phyloP scores from a whole-genome alignment of 2,329 filamentous ascomycete species.

The Cladophialophora bantiana region DNA sequence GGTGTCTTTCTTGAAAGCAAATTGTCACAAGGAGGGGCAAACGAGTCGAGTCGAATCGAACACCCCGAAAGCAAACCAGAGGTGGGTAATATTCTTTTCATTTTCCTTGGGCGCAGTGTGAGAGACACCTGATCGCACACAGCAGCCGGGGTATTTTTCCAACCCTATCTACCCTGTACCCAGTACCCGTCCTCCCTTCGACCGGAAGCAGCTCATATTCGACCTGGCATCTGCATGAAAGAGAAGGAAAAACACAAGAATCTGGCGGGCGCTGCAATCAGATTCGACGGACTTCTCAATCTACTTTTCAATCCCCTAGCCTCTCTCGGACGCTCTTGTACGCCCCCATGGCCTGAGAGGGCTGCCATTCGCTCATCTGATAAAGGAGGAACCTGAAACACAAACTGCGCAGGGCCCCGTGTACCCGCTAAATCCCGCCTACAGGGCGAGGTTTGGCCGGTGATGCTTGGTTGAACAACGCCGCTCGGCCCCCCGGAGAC shows the following conservation, averaged over 20 bases:
- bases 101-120: background rate
- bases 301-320: background rate
- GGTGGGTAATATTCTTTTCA: background rate
- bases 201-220: background rate
- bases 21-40: background rate
- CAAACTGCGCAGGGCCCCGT: constrained; percentile 14
- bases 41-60: constrained; percentile 4
- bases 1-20: background rate
- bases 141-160: background rate
- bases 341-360: constrained; percentile 4
- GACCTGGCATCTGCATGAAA: background rate
- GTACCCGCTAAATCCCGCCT: constrained; percentile 7
- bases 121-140: background rate
- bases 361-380: constrained; percentile 11
- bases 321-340: background rate
- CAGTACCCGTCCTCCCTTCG: background rate
- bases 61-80: background rate
- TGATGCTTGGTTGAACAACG: constrained; percentile 15
- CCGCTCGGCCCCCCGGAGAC: constrained; percentile 3
- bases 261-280: background rate
- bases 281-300: constrained; percentile 4
- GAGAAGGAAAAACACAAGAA: background rate
- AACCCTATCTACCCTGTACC: background rate
- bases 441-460: background rate
- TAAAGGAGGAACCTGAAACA: constrained; percentile 18